Percentiles rank a stretch among this genome's conserved stretches.
Conservation (phyloP, 192 early-diverging fungal species). For the Rhizophlyctis rosea region DNA sequence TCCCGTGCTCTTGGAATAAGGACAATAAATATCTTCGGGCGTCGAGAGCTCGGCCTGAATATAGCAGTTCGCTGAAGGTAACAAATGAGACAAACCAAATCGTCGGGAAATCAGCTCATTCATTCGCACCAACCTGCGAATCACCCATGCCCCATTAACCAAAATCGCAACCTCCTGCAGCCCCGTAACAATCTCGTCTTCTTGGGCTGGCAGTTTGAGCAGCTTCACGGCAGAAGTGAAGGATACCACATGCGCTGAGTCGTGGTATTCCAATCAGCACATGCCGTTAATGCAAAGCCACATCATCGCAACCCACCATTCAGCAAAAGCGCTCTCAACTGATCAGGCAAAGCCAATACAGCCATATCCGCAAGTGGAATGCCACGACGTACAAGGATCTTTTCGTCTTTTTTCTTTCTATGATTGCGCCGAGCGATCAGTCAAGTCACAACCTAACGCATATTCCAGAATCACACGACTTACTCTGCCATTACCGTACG, state of each 20-base stretch:
- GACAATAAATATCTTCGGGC: conserved; percentile 40
- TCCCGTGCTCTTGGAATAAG: conserved; percentile 23
- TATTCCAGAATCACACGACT: too few species aligned
- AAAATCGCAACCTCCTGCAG: conserved; percentile 31
- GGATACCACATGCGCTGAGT: conserved; percentile 31
- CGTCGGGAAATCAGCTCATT: not conserved
- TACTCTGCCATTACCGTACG: not conserved
- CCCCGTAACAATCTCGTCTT: conserved; percentile 25
- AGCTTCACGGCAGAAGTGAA: conserved; percentile 26
- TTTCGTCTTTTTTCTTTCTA: not conserved
- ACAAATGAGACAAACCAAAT: not conserved
- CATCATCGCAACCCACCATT: conserved; percentile 20
- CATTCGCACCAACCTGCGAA: conserved; percentile 24
- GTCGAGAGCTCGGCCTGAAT: conserved; percentile 32
- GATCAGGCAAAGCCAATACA: conserved; percentile 24
- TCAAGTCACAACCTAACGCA: too few species aligned
- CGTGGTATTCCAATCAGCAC: not conserved
- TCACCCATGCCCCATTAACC: conserved; percentile 42
- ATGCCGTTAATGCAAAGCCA: not conserved
- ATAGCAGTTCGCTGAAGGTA: conserved; percentile 38
- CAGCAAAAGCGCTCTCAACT: conserved; percentile 31
- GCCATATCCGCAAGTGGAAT: conserved; percentile 24
- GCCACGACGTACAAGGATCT: not conserved
- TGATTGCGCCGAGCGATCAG: too few species aligned
- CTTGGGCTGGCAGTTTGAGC: conserved; percentile 14